Base-by-base conservation (phyloP, 768 basidiomycete genomes). In the Termitomyces sp. region DNA sequence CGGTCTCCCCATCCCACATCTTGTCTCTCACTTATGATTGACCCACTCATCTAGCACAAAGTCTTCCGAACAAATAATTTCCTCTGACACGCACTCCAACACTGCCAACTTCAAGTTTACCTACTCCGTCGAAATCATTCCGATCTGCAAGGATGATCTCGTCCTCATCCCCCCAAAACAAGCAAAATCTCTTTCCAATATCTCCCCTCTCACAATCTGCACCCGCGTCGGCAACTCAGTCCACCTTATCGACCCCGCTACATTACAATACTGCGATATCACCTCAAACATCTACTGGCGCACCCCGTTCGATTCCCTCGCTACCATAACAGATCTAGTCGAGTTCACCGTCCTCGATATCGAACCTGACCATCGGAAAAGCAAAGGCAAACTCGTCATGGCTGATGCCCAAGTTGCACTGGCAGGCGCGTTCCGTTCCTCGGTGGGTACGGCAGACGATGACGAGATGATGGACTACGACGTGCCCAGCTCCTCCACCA, bases 51-150 rank as follows among this genome's bases (percentile, higher is more conserved):
- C 30, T 33, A 94, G 95, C 64, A 86, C 90, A 50, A 98, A 98
- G 73, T 75, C 87, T 10, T 97, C 95, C 1, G 97, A 98, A 70
- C 97, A 97, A 69, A 78, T 99, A 9, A 81, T 98, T 31, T 97
- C 95, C 7, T 78, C 87, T 23, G 97, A 99, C 68, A 93, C 89
- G 1, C 96, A 99, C 70, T 84, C 89, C 48, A 84, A 83, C 62
- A 97, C 94, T 3, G 90, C 96, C 35, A 98, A 92, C 73, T 97
- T 91, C 80, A 98, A 96, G 73, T 95, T 91, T 72, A 94, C 94
- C 5, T 98, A 93, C 77, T 97, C 95, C 5, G 91, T 98, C 62
- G 96, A 98, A 73, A 97, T 99, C 66, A 83, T 89, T 4, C 94
- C 97, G 0, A 84, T 99, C 55, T 99, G 97, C 78, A 98, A 98